These are phyloP conservation scores for Cutaneotrichosporon sp. DNA, from an alignment of 1,284 basidiomycete species.

Conservation along the genomic window DNA sequence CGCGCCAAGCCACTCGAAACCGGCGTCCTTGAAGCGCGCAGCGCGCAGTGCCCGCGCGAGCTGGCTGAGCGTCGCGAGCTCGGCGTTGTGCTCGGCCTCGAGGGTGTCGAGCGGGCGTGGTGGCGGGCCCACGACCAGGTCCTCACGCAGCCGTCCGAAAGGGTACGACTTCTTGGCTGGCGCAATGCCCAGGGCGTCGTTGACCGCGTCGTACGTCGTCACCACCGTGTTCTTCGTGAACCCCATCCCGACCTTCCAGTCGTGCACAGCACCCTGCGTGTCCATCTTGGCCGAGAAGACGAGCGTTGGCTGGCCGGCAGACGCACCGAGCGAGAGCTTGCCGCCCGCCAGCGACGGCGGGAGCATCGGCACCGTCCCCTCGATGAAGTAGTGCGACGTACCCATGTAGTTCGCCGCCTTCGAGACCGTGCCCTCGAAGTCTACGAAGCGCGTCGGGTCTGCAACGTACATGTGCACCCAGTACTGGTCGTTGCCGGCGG, in stretches of 20 bases:
- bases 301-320: slow-evolving; percentile 60
- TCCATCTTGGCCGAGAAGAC: slow-evolving; percentile 81
- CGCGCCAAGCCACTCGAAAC: slow-evolving; percentile 37
- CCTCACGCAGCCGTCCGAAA: slow-evolving; percentile 30
- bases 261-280: slow-evolving; percentile 65
- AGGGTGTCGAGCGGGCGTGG: slow-evolving; percentile 4
- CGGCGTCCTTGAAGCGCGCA: slow-evolving; percentile 33
- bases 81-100: slow-evolving; percentile 34
- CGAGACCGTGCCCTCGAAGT: slow-evolving; percentile 65
- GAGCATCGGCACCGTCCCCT: slow-evolving; percentile 70
- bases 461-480: slow-evolving; percentile 96
- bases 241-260: slow-evolving; percentile 70
- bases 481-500: slow-evolving; percentile 59
- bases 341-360: slow-evolving; percentile 58
- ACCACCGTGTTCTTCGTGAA: slow-evolving; percentile 69
- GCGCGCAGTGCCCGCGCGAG: slow-evolving; percentile 43
- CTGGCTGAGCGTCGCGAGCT: slow-evolving; percentile 55
- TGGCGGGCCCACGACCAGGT: background rate
- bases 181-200: slow-evolving; percentile 59
- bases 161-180: slow-evolving; percentile 27
- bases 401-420: slow-evolving; percentile 60
- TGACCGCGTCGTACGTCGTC: slow-evolving; percentile 70
- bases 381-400: slow-evolving; percentile 65
- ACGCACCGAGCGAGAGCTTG: slow-evolving; percentile 62
- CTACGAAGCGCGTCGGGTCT: slow-evolving; percentile 81